phyloP scores from a whole-genome alignment of 208 protist genomes.

The Crithidia fasciculata region DNA sequence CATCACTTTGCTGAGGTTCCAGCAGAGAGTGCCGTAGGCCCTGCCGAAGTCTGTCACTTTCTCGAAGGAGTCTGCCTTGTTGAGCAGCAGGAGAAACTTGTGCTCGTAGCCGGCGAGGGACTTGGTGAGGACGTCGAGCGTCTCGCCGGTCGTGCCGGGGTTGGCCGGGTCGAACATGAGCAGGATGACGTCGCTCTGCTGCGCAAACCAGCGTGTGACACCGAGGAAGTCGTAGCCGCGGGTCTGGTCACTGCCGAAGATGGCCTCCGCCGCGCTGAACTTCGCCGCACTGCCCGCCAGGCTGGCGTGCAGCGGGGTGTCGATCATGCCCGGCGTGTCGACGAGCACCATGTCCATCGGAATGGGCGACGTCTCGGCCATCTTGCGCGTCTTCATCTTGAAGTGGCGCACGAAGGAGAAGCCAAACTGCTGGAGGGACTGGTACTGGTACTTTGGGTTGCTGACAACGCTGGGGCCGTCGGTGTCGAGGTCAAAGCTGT shows the following conservation, averaged over 20 bases:
- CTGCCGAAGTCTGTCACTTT: constrained; percentile 89
- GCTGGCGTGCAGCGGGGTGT: constrained; percentile 66
- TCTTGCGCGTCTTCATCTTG: constrained; percentile 70
- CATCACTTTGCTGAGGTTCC: constrained; percentile 92
- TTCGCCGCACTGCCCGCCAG: constrained; percentile 31
- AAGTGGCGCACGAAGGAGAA: constrained; percentile 80
- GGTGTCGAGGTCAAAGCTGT: constrained; percentile 59
- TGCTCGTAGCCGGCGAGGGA: constrained; percentile 85
- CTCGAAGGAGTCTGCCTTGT: constrained; percentile 90
- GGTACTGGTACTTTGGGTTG: constrained; percentile 73
- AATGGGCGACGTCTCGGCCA: constrained; percentile 45
- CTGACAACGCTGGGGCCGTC: constrained; percentile 83
- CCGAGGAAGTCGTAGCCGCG: constrained; percentile 91
- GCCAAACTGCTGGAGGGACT: constrained; percentile 80
- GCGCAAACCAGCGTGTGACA: constrained; percentile 87
- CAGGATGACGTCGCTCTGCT: constrained; percentile 88
- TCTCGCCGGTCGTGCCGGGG: constrained; percentile 91
- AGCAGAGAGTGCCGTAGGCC: constrained; percentile 91
- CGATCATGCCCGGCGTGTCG: constrained; percentile 93
- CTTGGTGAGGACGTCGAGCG: constrained; percentile 89
- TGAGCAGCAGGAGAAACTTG: constrained; percentile 90
- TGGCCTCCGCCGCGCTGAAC: not conserved
- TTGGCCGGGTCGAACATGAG: constrained; percentile 93
- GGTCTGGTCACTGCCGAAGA: constrained; percentile 40
- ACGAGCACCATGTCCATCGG: constrained; percentile 83